Percentiles rank a stretch among this genome's conserved stretches.
phyloP scores from a whole-genome alignment of 1,284 basidiomycete genomes.

The Trametes versicolor region DNA sequence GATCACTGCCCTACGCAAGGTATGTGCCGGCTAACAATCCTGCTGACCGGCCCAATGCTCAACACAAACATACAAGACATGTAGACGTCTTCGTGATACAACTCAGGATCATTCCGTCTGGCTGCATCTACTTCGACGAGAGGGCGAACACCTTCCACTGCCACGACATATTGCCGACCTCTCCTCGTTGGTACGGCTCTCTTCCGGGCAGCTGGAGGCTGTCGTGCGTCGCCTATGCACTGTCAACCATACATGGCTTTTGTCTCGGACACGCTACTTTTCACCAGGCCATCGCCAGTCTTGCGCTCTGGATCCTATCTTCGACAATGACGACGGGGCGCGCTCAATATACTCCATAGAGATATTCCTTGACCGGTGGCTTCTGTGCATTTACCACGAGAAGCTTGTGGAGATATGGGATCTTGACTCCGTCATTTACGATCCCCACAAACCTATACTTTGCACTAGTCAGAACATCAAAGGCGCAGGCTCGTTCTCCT shows the following conservation, averaged over 20 bases:
- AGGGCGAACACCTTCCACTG: constrained; percentile 27
- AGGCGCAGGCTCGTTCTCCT: constrained; percentile 28
- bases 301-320: constrained; percentile 24
- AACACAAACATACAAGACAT: constrained; percentile 32
- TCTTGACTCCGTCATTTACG: constrained; percentile 28
- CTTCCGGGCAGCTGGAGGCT: constrained; percentile 23
- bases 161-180: constrained; percentile 23
- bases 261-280: constrained; percentile 26
- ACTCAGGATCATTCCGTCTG: constrained; percentile 37
- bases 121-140: constrained; percentile 31
- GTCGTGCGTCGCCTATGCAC: constrained; percentile 27
- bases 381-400: constrained; percentile 41
- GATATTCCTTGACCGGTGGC: constrained; percentile 40
- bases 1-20: constrained; percentile 37
- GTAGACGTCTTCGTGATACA: constrained; percentile 20
- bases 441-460: constrained; percentile 21
- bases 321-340: constrained; percentile 24
- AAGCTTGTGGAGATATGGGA: constrained; percentile 43
- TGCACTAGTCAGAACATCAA: constrained; percentile 27
- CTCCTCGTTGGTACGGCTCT: constrained; percentile 13
- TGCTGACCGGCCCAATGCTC: not conserved
- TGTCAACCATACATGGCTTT: constrained; percentile 34
- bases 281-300: constrained; percentile 14
- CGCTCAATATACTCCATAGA: constrained; percentile 38
- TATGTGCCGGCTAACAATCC: constrained; percentile 16